A percentile compares a stretch with the other conserved stretches of the same genome.
phyloP scores from a whole-genome alignment of 2,329 filamentous ascomycete species.

The Macrophomina tecta region DNA sequence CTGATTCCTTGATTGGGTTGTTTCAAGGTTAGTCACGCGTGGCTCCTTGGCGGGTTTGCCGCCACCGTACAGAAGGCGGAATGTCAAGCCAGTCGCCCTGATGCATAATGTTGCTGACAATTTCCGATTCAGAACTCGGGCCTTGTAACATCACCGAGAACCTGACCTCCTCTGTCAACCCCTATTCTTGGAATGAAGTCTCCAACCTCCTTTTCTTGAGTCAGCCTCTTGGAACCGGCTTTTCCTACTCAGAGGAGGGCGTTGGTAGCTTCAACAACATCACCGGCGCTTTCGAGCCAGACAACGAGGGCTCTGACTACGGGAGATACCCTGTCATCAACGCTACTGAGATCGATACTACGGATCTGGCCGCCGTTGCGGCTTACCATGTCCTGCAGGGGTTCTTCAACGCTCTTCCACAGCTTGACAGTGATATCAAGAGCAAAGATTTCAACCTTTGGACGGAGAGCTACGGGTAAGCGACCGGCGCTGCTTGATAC shows the following conservation, averaged over 20 bases:
- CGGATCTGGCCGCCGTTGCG: conserved; percentile 61
- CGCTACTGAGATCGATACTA: conserved; percentile 59
- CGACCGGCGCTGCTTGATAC: conserved; percentile 34
- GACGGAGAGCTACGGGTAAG: conserved; percentile 56
- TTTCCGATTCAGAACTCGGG: conserved; percentile 41
- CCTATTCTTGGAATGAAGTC: conserved; percentile 65
- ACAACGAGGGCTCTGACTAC: conserved; percentile 48
- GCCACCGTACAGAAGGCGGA: too few relatives aligned
- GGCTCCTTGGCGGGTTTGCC: too few relatives aligned
- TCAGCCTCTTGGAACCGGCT: conserved; percentile 65
- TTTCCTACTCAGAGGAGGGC: conserved; percentile 52
- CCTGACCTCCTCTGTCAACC: conserved; percentile 53
- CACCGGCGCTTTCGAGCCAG: conserved; percentile 55
- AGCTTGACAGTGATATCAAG: conserved; percentile 56
- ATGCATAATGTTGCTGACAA: background rate
- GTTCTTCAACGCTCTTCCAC: conserved; percentile 57
- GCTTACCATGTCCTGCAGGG: conserved; percentile 63
- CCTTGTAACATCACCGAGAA: conserved; percentile 49
- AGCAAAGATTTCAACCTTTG: conserved; percentile 63
- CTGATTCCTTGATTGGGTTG: conserved; percentile 61
- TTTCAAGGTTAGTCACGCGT: conserved; percentile 50
- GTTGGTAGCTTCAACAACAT: conserved; percentile 43
- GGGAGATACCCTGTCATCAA: conserved; percentile 59
- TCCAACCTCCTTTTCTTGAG: conserved; percentile 68
- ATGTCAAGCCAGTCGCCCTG: too few relatives aligned